Conservation (phyloP, 2,329 filamentous ascomycete genomes). For the Penicillium hordei region DNA sequence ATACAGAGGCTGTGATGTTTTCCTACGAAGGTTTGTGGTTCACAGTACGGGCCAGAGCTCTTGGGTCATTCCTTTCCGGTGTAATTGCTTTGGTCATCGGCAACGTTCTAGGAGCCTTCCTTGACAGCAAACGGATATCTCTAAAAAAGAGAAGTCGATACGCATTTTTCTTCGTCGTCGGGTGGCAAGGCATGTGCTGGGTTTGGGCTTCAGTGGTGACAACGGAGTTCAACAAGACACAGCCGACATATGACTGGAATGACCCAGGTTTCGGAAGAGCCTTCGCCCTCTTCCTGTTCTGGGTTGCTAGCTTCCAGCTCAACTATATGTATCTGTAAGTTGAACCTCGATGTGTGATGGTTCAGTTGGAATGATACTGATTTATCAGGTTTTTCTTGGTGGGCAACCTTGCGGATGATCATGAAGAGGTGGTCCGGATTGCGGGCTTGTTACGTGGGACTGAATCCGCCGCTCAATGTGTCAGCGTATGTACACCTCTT, state of each 20-base stretch:
- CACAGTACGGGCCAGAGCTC: conserved; percentile 64
- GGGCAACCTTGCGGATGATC: conserved; percentile 60
- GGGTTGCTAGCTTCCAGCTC: conserved; percentile 67
- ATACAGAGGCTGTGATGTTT: conserved; percentile 70
- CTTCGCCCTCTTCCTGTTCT: conserved; percentile 67
- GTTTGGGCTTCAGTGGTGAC: conserved; percentile 67
- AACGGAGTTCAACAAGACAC: conserved; percentile 57
- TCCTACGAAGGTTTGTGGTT: conserved; percentile 70
- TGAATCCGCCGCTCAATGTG: conserved; percentile 70
- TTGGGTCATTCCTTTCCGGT: conserved; percentile 70
- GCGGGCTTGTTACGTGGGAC: conserved; percentile 67
- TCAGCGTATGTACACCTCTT: conserved; percentile 51
- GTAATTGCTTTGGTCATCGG: conserved; percentile 65
- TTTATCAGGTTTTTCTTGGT: conserved; percentile 65
- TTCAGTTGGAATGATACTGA: not conserved
- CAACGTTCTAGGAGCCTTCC: conserved; percentile 65
- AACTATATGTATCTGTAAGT: conserved; percentile 70
- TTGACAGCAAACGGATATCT: conserved; percentile 59
- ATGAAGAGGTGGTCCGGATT: conserved; percentile 66
- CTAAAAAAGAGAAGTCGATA: conserved; percentile 56
- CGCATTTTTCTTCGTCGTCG: conserved; percentile 53
- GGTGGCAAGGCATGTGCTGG: conserved; percentile 68
- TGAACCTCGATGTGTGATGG: not conserved
- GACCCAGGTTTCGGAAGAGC: conserved; percentile 63
- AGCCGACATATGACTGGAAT: conserved; percentile 66